Evolutionary conservation across 2,329 filamentous ascomycete genomes (phyloP), one percentile per base, ranked within the genome.

Genomic region (Ceratocystis huliohia): DNA sequence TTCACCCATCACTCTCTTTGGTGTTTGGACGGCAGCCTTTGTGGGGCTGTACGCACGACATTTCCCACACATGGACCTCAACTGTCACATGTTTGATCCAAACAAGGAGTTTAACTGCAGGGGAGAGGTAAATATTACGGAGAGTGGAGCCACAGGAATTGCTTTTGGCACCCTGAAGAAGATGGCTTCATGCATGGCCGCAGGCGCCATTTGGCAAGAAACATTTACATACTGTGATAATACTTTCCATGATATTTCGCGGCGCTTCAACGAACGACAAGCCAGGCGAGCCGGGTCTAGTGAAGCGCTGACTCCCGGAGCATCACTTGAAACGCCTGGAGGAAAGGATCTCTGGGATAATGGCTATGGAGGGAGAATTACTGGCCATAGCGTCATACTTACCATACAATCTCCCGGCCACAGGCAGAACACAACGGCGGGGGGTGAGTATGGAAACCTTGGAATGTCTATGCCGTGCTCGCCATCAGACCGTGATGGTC

Each of bases 51-150:
- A 89, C 72, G 83, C 83, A 10, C 78, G 80, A 57, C 82, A 85
- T 71, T 90, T 89, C 66, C 84, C 85, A 0, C 80, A 82, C 67
- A 88, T 90, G 84, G 87, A 90, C 70, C 77, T 77, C 0, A 75
- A 81, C 10, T 75, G 77, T 2, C 81, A 82, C 71, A 81, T 88
- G 75, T 72, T 77, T 5, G 71, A 70, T 56, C 69, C 75, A 1
- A 13, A n/a, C 10, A 75, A 78, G 22, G 77, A 74, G 50, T 56
- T 69, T 20, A 50, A 65, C 15, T 37, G 46, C 20, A 63, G 66
- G 7, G 59, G 61, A 3, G 45, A 61, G 5, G 57, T 64, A 3
- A 74, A 75, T 33, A 70, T 75, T n/a, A 74, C 74, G 7, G 74
- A 72, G 46, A 72, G 71, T 20, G 78, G 77, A 0, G 75, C 80